phyloP scores from a whole-genome alignment of 140 eudicot species.

The Ambrosia hybrid region DNA sequence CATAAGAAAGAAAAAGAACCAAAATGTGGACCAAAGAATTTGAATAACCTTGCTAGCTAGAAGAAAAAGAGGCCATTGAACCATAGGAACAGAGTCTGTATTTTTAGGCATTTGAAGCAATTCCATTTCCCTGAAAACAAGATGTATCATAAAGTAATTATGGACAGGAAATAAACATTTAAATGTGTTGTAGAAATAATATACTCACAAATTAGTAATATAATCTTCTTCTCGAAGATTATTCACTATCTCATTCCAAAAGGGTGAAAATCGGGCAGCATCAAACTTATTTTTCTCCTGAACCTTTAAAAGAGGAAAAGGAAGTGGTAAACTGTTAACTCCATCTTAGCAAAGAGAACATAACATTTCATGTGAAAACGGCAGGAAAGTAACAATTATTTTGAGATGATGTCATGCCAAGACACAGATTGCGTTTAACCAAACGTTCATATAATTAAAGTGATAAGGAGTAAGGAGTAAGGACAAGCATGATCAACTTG shows the following conservation, averaged over 20 bases:
- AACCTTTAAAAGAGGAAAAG: conserved; percentile 30
- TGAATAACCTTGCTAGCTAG: conserved; percentile 88
- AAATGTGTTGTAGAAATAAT: conserved; percentile 6
- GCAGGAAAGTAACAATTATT: not conserved
- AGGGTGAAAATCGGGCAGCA: conserved; percentile 90
- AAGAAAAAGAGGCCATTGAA: conserved; percentile 99
- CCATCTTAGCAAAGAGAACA: too few relatives aligned
- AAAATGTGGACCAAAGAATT: conserved; percentile 13
- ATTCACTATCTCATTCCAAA: conserved; percentile 91
- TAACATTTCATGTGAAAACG: conserved; percentile 16
- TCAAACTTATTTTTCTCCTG: conserved; percentile 56
- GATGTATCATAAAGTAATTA: not conserved
- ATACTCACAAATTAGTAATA: conserved; percentile 62
- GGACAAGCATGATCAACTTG: conserved; percentile 27
- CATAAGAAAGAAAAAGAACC: not conserved
- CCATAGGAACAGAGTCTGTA: conserved; percentile 70
- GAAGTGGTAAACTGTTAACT: too few relatives aligned
- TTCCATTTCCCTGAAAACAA: conserved; percentile 80
- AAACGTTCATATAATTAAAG: not conserved
- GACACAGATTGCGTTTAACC: not conserved
- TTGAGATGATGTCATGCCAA: not conserved
- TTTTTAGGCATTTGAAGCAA: conserved; percentile 91
- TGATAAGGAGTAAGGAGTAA: not conserved
- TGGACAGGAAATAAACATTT: not conserved
- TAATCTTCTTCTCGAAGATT: conserved; percentile 95